A percentile compares a stretch with the other conserved stretches of the same genome.
phyloP scores from a whole-genome alignment of 2,329 filamentous ascomycete species.

The Aspergillus costaricaensis region DNA sequence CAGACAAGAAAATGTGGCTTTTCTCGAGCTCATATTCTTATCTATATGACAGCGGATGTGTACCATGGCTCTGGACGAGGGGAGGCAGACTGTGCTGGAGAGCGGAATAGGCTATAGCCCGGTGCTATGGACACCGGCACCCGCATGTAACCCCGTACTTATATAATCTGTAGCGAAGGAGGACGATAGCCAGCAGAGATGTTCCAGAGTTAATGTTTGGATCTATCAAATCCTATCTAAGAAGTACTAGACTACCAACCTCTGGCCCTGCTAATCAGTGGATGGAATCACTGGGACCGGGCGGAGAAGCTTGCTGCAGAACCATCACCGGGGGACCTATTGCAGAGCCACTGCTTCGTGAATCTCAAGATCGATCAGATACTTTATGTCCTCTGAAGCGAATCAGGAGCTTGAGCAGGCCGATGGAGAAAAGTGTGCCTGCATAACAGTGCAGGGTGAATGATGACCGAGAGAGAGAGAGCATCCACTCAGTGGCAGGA shows the following conservation, averaged over 20 bases:
- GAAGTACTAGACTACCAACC: neutral
- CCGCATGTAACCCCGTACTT: neutral
- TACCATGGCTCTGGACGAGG: neutral
- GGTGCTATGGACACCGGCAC: too few species aligned
- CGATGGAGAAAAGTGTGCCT: neutral
- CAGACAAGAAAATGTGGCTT: neutral
- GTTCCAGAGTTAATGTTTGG: neutral
- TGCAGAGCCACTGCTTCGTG: neutral
- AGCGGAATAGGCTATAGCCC: too few species aligned
- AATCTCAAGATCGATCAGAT: neutral
- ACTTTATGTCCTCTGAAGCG: neutral
- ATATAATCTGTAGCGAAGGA: neutral
- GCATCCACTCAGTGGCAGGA: neutral
- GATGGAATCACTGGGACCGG: neutral
- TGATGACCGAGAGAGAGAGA: neutral
- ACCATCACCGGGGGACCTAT: neutral
- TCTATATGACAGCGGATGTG: neutral
- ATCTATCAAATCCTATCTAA: neutral
- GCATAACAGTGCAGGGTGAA: constrained; percentile 2
- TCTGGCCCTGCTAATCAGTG: neutral
- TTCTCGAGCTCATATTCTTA: neutral
- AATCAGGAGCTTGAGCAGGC: neutral
- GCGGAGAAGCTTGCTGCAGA: neutral
- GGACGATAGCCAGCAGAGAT: neutral
- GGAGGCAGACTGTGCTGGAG: too few species aligned